Evolutionary conservation across 164 flowering plant species (phyloP), one percentile per base, ranked within the genome.

Genomic region (Liriodendron chinense): DNA sequence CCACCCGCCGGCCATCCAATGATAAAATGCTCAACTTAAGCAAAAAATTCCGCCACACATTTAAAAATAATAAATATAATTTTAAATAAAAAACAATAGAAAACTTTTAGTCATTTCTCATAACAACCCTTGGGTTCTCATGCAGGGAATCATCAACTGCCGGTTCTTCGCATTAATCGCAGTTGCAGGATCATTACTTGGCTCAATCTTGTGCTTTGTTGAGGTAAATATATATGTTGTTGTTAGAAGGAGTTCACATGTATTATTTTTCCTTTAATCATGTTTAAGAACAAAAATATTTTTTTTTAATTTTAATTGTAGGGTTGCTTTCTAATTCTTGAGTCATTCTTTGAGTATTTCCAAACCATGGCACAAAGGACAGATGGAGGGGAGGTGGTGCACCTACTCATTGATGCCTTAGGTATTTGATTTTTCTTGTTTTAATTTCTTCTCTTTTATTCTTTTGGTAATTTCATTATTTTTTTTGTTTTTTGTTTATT

Each of bases 121-220:
- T 20, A 12, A 18, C 18, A 65, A 18, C 24, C 3, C 18, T 75
- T 21, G 8, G 4, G 61, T 65, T 68, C 18, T 56, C 57, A 68
- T 84, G 87, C 94, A 94, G 98, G 88, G 56, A 12, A 76, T 95
- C 43, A 20, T 92, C 14, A 90, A 91, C 72, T 92, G 93, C 64
- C 85, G 98, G 71, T 93, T 95, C 85, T 91, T 92, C 59, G 81
- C 97, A 3, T 69, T 92, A 75, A 74, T 93, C 28, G 95, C 88
- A 0, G 90, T 90, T 23, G 91, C 83, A 0, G 98, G 98, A 70
- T 79, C 96, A 24, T 84, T 93, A 72, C 68, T 93, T 16, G 97
- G 98, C 26, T 94, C 96, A 0, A 72, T 90, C 25, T 78, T 91
- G 73, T 93, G 98, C 71, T 93, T 89, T 77, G 23, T 90, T 1